Conservation (phyloP, 495 filamentous ascomycete species). For the Penicillium flavigenum region DNA sequence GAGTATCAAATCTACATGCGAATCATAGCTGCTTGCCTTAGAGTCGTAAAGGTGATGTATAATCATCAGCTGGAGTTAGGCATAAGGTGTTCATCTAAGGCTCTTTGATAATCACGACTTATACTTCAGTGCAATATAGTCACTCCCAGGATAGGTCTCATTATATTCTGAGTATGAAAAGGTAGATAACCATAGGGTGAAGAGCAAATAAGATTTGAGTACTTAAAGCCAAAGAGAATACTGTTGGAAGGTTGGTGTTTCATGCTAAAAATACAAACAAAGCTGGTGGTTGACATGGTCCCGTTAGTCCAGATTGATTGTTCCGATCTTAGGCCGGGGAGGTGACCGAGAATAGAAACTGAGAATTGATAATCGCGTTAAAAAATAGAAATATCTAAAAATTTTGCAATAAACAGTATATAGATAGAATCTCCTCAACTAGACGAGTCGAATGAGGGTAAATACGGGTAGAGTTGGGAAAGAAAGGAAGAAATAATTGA, state of each 20-base stretch:
- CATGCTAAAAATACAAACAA: neutral
- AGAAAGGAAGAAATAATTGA: conserved; percentile 18
- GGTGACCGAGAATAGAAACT: conserved; percentile 8
- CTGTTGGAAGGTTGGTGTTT: neutral
- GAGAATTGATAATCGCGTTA: conserved; percentile 24
- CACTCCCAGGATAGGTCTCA: neutral
- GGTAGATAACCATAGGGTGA: neutral
- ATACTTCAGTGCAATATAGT: too few species aligned
- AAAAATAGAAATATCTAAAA: neutral
- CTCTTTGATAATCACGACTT: neutral
- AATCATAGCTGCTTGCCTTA: neutral
- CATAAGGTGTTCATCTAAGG: neutral
- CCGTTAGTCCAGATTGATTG: neutral
- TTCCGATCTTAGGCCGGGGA: conserved; percentile 8
- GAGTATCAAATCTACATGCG: conserved; percentile 1
- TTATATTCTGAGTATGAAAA: neutral
- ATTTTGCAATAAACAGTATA: neutral
- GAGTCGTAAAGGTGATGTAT: neutral
- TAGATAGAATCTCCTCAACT: conserved; percentile 16
- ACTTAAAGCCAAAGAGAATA: neutral
- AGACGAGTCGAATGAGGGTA: conserved; percentile 48
- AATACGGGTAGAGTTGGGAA: conserved; percentile 29
- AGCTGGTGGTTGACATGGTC: conserved; percentile 15
- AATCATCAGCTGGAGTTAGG: neutral
- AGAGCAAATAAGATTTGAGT: neutral